phyloP scores from a whole-genome alignment of 306 rosid species.

The Alnus rubra region DNA sequence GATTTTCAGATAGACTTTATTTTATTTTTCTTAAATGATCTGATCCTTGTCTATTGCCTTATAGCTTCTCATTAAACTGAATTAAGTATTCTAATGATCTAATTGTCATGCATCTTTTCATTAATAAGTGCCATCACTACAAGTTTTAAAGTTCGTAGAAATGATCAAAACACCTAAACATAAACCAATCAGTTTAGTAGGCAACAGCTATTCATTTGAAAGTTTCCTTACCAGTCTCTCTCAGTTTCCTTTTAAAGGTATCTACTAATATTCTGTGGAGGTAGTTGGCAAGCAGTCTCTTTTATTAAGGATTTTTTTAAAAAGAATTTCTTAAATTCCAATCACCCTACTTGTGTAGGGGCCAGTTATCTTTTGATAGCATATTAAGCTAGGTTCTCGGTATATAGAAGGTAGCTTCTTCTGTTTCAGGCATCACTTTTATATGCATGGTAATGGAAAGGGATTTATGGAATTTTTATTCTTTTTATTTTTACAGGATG shows the following conservation, averaged over 20 bases:
- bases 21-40: background rate
- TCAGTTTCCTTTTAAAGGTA: background rate
- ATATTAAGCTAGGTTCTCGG: background rate
- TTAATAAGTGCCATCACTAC: background rate
- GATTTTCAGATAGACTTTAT: background rate
- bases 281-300: background rate
- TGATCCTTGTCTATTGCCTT: background rate
- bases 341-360: background rate
- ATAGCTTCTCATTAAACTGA: background rate
- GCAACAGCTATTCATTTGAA: background rate
- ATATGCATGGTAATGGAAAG: constrained; percentile 20
- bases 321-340: background rate
- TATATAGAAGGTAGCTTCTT: background rate
- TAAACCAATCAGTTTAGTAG: background rate
- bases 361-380: background rate
- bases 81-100: background rate
- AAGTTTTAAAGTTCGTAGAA: background rate
- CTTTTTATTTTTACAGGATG: constrained; percentile 47
- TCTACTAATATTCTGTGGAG: background rate
- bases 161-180: background rate
- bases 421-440: constrained; percentile 8
- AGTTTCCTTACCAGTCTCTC: background rate
- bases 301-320: background rate
- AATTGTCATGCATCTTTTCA: background rate
- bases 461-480: constrained; percentile 23